Evolutionary conservation across 2,329 filamentous ascomycete genomes (phyloP), one percentile per base, ranked within the genome.

Genomic region (Xylariales sp.): DNA sequence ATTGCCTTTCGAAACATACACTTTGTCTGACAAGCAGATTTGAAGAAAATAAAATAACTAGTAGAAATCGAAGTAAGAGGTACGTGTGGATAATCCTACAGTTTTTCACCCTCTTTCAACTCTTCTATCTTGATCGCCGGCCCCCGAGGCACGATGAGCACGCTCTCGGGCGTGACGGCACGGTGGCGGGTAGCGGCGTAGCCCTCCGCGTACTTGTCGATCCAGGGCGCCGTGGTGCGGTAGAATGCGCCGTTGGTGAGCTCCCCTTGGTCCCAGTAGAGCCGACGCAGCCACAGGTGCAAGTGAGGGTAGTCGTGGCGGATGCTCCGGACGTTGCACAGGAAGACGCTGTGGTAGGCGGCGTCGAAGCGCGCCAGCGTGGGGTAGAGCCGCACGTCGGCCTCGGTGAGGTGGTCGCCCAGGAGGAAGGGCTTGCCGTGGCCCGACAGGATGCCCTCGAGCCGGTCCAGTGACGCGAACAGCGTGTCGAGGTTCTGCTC

Each of bases 341-440:
- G 67, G 52, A 85, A 83, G 20, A 83, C 74, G 44, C 79, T 72
- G 25, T 82, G 69, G 47, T 87, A 88, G 1, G 80, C 81, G 1
- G 74, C 66, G 45, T 89, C 85, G 50, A 88, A 88, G 3, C 83
- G 73, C 11, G 74, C 62, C 27, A 85, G 72, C 0, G 82, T 86
- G 1, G 80, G 77, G 54, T 74, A 85, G 12, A 87, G 61, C 8
- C 83, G 67, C 24, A 88, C 70, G 50, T 88, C 84, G 0, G 79
- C 78, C 54, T 88, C 84, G 1, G 83, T 87, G 40, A 88, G 61
- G 33, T 68, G 47, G 4, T 75, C 56, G 1, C 56, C 84, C 23
- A 87, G 75, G 25, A 85, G 69, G 52, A 77, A 88, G 0, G 70
- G 73, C 2, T 69, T 60, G 6, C 61, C 58, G 20, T 64, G 59